Base-by-base conservation (phyloP, 352 stramenopile species). In the Phytopythium sindhum region DNA sequence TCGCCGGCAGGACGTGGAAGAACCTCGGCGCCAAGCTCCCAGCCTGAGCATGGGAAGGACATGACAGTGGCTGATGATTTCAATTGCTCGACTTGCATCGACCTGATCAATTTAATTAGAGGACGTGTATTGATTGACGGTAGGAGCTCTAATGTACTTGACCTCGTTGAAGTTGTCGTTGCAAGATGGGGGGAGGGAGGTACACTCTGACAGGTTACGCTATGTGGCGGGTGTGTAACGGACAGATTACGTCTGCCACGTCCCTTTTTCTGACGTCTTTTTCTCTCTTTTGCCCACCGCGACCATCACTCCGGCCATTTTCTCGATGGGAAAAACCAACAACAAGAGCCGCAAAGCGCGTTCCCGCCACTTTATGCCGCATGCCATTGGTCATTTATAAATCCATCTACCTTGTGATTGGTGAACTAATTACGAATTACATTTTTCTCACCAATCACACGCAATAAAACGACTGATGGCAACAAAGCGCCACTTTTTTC, bases 1-100 rank as follows among this genome's bases (percentile, higher is more conserved):
- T 81, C 39, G 72, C 67, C 47, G 35, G 61, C 48, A 26, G 42
- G n/a, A 51, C 52, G 3, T 75, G 68, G 65, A 45, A 42, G 6
- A 70, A 31, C n/a, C 47, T 70, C 2, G 66, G 62, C 8, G 65
- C 61, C 4, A 63, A 48, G 26, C 23, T 60, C 19, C 37, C 55
- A 6, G n/a, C 54, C 2, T 47, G 33, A 26, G 9, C 24, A 26
- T 23, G 5, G 17, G 23, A 26, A 1, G 8, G 19, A 24, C 5
- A 26, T 4, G 6, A 17, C 9, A 50, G 33, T 10, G 33, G 14
- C 14, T 39, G 33, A 39, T 8, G 4, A 8, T 35, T 35, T 42
- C 35, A 11, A 42, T 42, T 11, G 35, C 10, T 11, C 15, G 2
- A 11, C 35, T 19, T 42, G 7, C 31, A 8, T 35, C 8, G 8